Evolutionary conservation across 2,329 filamentous ascomycete species (phyloP).

Genomic region (Pseudonectria foliicola): DNA sequence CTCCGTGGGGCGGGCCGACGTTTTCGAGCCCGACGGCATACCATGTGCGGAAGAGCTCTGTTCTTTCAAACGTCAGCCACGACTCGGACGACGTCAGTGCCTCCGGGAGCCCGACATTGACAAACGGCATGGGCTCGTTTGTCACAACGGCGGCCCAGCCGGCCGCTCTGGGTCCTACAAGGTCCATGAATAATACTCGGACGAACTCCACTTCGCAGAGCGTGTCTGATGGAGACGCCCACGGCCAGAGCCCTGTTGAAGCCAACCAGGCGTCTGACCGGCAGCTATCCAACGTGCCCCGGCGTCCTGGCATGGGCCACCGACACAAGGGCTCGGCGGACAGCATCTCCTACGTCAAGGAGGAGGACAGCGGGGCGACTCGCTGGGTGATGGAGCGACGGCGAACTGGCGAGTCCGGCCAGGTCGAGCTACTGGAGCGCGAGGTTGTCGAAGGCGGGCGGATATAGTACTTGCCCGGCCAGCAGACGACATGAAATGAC

Average conservation of each 20-base stretch:
- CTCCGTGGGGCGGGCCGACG: constrained; percentile 28
- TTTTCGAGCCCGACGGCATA: constrained; percentile 16
- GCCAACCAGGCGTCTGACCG: constrained; percentile 9
- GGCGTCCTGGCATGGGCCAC: constrained; percentile 32
- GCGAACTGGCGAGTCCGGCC: constrained; percentile 57
- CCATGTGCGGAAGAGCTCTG: constrained; percentile 42
- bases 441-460: constrained; percentile 54
- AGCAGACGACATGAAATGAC: too few species aligned
- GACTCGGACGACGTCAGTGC: constrained; percentile 41
- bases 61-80: constrained; percentile 41
- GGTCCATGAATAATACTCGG: neutral
- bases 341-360: constrained; percentile 63
- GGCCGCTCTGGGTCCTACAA: too few species aligned
- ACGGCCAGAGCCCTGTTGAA: constrained; percentile 17
- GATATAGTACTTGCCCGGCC: constrained; percentile 29
- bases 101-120: constrained; percentile 45
- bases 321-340: constrained; percentile 53
- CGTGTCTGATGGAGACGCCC: too few species aligned
- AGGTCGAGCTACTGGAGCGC: constrained; percentile 57
- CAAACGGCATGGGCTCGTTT: constrained; percentile 30
- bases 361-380: constrained; percentile 51
- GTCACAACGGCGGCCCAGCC: constrained; percentile 5
- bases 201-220: too few species aligned
- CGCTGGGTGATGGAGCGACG: constrained; percentile 65
- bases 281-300: constrained; percentile 6